Percentiles rank a stretch among this genome's conserved stretches.
These are phyloP conservation scores for Blepharisma undulans DNA, from an alignment of 169 alveolate genomes.

Conservation along the genomic window DNA sequence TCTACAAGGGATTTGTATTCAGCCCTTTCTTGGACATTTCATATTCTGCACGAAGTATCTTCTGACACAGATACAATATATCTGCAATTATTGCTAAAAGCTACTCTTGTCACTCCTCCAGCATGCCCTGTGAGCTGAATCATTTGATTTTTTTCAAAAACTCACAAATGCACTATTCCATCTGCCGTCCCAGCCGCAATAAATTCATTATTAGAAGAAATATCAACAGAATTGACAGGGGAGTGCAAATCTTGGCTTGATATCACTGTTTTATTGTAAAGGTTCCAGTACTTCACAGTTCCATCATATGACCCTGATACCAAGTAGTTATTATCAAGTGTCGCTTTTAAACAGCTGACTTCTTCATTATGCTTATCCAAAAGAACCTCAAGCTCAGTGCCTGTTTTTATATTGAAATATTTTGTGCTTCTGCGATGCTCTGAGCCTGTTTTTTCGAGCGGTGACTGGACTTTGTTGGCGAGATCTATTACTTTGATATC, in stretches of 20 bases:
- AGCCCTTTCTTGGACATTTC: background rate
- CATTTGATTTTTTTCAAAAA: background rate
- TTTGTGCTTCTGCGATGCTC: background rate
- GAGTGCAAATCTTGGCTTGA: background rate
- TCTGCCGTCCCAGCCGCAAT: conserved; percentile 13
- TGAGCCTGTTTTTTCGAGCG: background rate
- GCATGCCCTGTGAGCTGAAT: background rate
- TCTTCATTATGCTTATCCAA: background rate
- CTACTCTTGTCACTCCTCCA: background rate
- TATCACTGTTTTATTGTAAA: background rate
- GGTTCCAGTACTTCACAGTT: conserved; percentile 16
- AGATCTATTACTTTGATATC: background rate
- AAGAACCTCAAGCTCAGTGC: background rate
- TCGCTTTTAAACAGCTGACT: background rate
- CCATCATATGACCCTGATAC: conserved; percentile 16
- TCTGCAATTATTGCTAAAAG: background rate
- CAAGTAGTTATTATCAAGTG: background rate
- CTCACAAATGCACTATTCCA: background rate
- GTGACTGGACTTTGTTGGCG: background rate
- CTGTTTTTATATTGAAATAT: background rate
- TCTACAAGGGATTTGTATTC: background rate
- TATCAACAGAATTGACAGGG: background rate
- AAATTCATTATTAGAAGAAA: background rate
- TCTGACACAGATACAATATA: background rate
- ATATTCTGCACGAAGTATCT: background rate